Evolutionary conservation across 192 early-diverging fungal species (phyloP).

Genomic region (Geosiphon pyriformis): DNA sequence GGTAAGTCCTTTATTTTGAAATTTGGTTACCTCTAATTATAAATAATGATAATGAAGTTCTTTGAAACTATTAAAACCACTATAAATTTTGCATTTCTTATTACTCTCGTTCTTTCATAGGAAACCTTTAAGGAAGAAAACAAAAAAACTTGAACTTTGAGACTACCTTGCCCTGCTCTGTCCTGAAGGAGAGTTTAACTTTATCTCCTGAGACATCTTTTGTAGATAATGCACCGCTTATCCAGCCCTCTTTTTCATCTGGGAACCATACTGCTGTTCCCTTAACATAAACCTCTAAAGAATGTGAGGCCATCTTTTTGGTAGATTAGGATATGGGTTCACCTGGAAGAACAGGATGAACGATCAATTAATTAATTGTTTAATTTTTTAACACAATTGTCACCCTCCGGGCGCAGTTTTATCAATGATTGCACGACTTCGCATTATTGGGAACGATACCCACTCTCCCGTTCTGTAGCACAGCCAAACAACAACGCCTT

Average conservation of each 20-base stretch:
- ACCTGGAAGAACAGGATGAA: too few relatives aligned
- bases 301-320: constrained; percentile 19
- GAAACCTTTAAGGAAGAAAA: background rate
- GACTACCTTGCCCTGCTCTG: constrained; percentile 54
- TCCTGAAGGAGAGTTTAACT: constrained; percentile 57
- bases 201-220: constrained; percentile 52
- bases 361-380: too few relatives aligned
- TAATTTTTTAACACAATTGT: too few relatives aligned
- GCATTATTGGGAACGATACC: too few relatives aligned
- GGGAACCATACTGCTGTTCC: constrained; percentile 85
- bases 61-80: too few relatives aligned
- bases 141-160: background rate
- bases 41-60: too few relatives aligned
- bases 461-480: too few relatives aligned
- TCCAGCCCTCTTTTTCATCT: constrained; percentile 82
- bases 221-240: constrained; percentile 56
- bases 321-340: background rate
- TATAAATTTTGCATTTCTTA: too few relatives aligned
- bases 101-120: too few relatives aligned
- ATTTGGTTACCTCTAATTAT: background rate
- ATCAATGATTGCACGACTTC: too few relatives aligned
- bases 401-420: too few relatives aligned
- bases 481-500: too few relatives aligned
- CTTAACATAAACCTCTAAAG: constrained; percentile 63
- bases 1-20: background rate